These are phyloP conservation scores for Purpureocillium takamizusanense DNA, from an alignment of 2,329 filamentous ascomycete genomes.

Conservation along the genomic window DNA sequence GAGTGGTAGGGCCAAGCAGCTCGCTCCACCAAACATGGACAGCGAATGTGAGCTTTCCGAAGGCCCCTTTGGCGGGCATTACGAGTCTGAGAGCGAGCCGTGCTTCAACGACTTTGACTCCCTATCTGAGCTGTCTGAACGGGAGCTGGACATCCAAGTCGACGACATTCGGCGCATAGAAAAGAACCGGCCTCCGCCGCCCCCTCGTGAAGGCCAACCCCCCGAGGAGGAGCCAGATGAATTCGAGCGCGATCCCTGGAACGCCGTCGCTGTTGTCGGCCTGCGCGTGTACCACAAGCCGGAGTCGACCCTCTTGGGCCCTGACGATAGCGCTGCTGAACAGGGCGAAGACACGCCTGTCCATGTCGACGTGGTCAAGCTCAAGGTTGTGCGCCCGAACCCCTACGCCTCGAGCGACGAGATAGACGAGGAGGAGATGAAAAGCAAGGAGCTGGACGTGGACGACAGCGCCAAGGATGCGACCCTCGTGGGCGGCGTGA, in stretches of 20 bases:
- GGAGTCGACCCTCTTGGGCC: constrained; percentile 14
- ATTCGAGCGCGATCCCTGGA: constrained; percentile 50
- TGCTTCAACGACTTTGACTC: constrained; percentile 14
- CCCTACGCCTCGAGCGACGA: constrained; percentile 18
- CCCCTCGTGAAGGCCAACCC: neutral
- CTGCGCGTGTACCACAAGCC: constrained; percentile 54
- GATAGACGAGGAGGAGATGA: constrained; percentile 13
- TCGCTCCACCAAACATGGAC: no score
- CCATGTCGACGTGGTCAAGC: constrained; percentile 23
- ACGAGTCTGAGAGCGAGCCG: constrained; percentile 13
- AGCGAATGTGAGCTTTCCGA: no score
- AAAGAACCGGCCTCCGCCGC: constrained; percentile 1
- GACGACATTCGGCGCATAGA: constrained; percentile 6
- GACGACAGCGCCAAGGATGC: constrained; percentile 38
- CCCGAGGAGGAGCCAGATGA: constrained; percentile 41
- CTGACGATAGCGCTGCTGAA: neutral
- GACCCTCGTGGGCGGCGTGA: constrained; percentile 23
- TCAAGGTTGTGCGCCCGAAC: constrained; percentile 30
- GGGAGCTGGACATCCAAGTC: constrained; percentile 25
- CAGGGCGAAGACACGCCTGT: constrained; percentile 17
- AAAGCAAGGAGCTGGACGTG: constrained; percentile 28
- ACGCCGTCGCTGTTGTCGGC: constrained; percentile 53
- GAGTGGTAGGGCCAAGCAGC: no score
- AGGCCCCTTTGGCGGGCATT: neutral
- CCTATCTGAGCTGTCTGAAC: constrained; percentile 29